These are phyloP conservation scores for Canariomyces notabilis DNA, from an alignment of 2,329 filamentous ascomycete species.

Conservation along the genomic window DNA sequence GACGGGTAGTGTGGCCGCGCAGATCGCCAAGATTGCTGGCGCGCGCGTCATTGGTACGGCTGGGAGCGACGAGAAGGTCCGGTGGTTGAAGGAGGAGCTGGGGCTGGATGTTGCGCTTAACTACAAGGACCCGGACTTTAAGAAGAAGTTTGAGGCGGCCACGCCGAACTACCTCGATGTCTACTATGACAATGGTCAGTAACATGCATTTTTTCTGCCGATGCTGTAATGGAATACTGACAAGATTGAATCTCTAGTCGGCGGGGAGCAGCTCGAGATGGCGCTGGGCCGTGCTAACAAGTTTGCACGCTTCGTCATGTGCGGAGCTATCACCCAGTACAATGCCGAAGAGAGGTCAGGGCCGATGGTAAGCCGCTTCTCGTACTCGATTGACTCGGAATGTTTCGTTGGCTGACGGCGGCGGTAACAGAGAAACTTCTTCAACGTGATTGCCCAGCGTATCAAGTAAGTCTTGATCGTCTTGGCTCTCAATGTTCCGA, in stretches of 20 bases:
- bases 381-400: not conserved
- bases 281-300: constrained; percentile 59
- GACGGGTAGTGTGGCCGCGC: constrained; percentile 60
- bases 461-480: constrained; percentile 39
- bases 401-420: not conserved
- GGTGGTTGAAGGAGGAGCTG: constrained; percentile 49
- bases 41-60: constrained; percentile 51
- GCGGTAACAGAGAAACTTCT: constrained; percentile 27
- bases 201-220: not conserved
- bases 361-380: constrained; percentile 42
- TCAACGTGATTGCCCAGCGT: constrained; percentile 36
- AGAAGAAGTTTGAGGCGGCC: constrained; percentile 45
- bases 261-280: constrained; percentile 64
- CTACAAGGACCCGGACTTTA: constrained; percentile 49
- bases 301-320: constrained; percentile 63
- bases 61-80: constrained; percentile 51
- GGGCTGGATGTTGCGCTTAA: constrained; percentile 55
- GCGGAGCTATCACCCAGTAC: constrained; percentile 66
- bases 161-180: constrained; percentile 58
- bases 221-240: constrained; percentile 1
- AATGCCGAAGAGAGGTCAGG: constrained; percentile 54
- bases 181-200: constrained; percentile 60
- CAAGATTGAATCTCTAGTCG: constrained; percentile 44
- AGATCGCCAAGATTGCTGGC: constrained; percentile 62
- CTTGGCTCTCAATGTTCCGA: constrained; percentile 38